These are phyloP conservation scores for Fusarium buxicola DNA, from an alignment of 2,329 filamentous ascomycete species.

Conservation along the genomic window DNA sequence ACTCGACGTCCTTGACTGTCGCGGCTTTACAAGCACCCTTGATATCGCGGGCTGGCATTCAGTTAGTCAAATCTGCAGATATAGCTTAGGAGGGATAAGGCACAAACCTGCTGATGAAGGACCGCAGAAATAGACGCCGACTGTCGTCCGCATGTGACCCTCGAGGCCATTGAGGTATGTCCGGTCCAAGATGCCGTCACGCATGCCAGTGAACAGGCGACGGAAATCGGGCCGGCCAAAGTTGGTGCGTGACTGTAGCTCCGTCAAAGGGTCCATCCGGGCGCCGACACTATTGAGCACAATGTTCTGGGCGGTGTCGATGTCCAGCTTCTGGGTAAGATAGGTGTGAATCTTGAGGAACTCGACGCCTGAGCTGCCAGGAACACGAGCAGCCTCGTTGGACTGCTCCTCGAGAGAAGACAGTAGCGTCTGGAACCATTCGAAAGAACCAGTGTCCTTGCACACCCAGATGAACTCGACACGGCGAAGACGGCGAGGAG, in stretches of 20 bases:
- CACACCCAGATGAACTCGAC: slow-evolving; percentile 99
- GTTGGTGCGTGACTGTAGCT: slow-evolving; percentile 89
- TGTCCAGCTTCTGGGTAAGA: slow-evolving; percentile 91
- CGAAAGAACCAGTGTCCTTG: slow-evolving; percentile 94
- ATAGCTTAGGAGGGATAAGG: neutral
- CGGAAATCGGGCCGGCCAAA: slow-evolving; percentile 94
- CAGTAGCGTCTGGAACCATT: slow-evolving; percentile 97
- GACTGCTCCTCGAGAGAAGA: slow-evolving; percentile 91
- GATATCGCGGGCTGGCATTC: slow-evolving; percentile 78
- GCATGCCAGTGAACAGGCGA: slow-evolving; percentile 84
- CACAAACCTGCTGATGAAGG: slow-evolving; percentile 75
- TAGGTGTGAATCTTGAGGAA: slow-evolving; percentile 99
- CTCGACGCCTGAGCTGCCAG: slow-evolving; percentile 76
- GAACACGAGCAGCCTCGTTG: slow-evolving; percentile 73
- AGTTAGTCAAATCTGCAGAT: slow-evolving; percentile 49
- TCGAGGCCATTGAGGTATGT: slow-evolving; percentile 88
- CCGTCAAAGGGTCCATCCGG: slow-evolving; percentile 89
- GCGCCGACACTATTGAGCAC: slow-evolving; percentile 94
- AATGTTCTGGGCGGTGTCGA: slow-evolving; percentile 95
- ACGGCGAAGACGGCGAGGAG: slow-evolving; percentile 86
- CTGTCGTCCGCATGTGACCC: slow-evolving; percentile 79
- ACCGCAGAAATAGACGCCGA: slow-evolving; percentile 98
- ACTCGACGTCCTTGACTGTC: slow-evolving; percentile 82
- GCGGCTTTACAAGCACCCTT: slow-evolving; percentile 81
- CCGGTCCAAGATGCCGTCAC: slow-evolving; percentile 85